Conservation (phyloP, 1,284 basidiomycete genomes). For the Dichomitus squalens region DNA sequence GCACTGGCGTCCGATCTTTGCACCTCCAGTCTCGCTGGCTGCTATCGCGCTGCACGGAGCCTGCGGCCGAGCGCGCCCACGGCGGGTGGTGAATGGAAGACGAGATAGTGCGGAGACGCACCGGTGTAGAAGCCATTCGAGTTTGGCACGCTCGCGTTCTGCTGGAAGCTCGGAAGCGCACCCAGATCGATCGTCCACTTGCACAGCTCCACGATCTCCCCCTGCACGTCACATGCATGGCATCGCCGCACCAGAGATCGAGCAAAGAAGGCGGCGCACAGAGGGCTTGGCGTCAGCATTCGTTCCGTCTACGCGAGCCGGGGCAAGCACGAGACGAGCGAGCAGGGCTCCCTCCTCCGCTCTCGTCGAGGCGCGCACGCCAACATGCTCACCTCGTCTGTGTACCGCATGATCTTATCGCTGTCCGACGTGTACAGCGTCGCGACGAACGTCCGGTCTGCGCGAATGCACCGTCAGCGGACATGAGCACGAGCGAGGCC, state of each 20-base stretch:
- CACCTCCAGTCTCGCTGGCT: not conserved
- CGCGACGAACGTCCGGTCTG: conserved; percentile 74
- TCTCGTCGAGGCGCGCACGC: conserved; percentile 22
- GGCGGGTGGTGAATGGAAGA: not conserved
- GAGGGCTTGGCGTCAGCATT: conserved; percentile 4
- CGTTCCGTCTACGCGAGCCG: not conserved
- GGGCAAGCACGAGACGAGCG: not conserved
- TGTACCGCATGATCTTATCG: conserved; percentile 76
- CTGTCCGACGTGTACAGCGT: conserved; percentile 75
- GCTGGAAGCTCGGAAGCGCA: conserved; percentile 73
- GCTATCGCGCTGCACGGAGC: not conserved
- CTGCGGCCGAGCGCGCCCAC: not conserved
- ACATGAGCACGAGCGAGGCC: not conserved
- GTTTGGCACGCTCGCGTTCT: conserved; percentile 56
- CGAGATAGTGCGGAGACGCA: conserved; percentile 34
- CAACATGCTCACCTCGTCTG: conserved; percentile 64
- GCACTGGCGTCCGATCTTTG: not conserved
- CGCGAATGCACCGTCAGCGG: not conserved
- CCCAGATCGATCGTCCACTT: conserved; percentile 85
- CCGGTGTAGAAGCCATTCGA: conserved; percentile 78
- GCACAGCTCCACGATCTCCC: conserved; percentile 74
- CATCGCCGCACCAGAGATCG: no score
- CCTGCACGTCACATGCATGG: conserved; percentile 35
- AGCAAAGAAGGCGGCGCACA: conserved; percentile 27
- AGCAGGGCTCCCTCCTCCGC: conserved; percentile 25